Percentiles rank a stretch among this genome's conserved stretches.
phyloP scores from a whole-genome alignment of 129 eudicot species.

The Pseudognaphalium luteoalbum region DNA sequence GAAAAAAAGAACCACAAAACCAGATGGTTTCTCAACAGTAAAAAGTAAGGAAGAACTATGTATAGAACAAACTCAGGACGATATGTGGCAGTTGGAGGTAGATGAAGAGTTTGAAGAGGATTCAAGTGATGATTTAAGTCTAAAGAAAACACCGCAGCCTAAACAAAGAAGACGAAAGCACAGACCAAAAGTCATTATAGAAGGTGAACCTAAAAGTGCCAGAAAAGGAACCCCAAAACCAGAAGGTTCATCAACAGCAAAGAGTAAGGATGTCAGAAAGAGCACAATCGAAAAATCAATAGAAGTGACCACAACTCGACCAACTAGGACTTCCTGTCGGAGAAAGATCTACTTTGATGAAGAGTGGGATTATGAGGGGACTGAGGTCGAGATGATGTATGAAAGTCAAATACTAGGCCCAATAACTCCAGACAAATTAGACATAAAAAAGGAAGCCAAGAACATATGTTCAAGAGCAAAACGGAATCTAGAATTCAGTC shows the following conservation, averaged over 20 bases:
- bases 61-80: constrained; percentile 16
- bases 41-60: background rate
- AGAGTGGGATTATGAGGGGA: constrained; percentile 13
- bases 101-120: constrained; percentile 57
- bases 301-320: constrained; percentile 14
- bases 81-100: constrained; percentile 39
- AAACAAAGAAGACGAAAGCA: constrained; percentile 67
- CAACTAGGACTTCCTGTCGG: constrained; percentile 51
- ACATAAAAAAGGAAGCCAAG: constrained; percentile 21
- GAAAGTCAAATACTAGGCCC: constrained; percentile 27
- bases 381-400: background rate
- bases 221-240: constrained; percentile 45
- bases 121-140: constrained; percentile 33
- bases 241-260: constrained; percentile 34
- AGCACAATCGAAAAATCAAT: constrained; percentile 24
- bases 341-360: constrained; percentile 63
- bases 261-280: constrained; percentile 47
- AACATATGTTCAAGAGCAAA: constrained; percentile 50
- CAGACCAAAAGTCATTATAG: constrained; percentile 82
- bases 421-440: constrained; percentile 35
- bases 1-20: constrained; percentile 41
- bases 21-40: constrained; percentile 30
- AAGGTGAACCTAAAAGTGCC: constrained; percentile 55
- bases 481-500: constrained; percentile 49
- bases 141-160: constrained; percentile 54